Evolutionary conservation across 2,329 filamentous ascomycete genomes (phyloP).

Genomic region (Catunica adiposa): DNA sequence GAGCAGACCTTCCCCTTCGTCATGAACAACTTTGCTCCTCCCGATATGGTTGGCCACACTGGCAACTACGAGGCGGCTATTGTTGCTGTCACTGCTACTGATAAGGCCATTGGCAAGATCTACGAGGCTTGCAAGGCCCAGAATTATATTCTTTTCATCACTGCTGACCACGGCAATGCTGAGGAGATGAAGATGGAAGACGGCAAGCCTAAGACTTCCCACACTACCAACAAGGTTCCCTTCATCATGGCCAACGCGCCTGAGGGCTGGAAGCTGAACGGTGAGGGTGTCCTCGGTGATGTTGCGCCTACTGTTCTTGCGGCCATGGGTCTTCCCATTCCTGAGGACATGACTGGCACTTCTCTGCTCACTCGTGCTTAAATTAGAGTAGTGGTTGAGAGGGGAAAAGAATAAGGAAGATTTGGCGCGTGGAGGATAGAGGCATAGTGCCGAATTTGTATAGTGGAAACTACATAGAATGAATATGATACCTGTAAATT

Average conservation of each 20-base stretch:
- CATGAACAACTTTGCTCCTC: conserved; percentile 99
- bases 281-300: conserved; percentile 71
- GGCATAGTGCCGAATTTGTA: conserved; percentile 2
- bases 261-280: conserved; percentile 66
- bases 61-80: conserved; percentile 93
- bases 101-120: conserved; percentile 84
- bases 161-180: conserved; percentile 90
- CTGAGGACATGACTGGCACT: conserved; percentile 78
- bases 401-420: not conserved
- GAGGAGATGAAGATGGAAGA: conserved; percentile 98
- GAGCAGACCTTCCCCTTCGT: conserved; percentile 86
- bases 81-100: conserved; percentile 67
- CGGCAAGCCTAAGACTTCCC: conserved; percentile 92
- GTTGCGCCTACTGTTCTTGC: conserved; percentile 88
- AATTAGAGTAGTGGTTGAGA: not conserved
- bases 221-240: conserved; percentile 95
- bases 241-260: conserved; percentile 98
- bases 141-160: conserved; percentile 87
- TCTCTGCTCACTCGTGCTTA: conserved; percentile 49
- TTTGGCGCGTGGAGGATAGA: not conserved
- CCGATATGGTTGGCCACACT: conserved; percentile 98
- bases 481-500: conserved; percentile 9
- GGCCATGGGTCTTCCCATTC: conserved; percentile 79
- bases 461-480: conserved; percentile 11
- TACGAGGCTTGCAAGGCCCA: conserved; percentile 88